Conservation (phyloP, 805 yeast genomes). For the Saitoella complicata region DNA sequence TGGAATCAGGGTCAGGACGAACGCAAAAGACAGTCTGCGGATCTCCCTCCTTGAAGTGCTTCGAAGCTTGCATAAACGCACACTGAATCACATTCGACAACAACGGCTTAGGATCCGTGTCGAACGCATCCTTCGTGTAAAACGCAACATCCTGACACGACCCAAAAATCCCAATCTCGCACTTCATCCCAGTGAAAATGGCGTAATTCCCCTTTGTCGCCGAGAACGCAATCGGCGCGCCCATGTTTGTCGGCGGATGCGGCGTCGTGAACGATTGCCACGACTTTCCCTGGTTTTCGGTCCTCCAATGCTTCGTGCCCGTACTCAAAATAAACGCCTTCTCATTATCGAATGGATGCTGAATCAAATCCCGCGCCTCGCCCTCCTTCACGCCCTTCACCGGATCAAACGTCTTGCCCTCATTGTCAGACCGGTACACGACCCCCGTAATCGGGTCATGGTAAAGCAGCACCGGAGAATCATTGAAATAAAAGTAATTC, state of each 20-base stretch:
- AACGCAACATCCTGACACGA: not conserved
- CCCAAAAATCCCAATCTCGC: not conserved
- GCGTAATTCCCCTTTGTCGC: not conserved
- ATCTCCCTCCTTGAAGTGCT: not conserved
- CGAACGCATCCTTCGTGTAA: not conserved
- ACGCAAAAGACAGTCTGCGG: not conserved
- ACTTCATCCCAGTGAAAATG: not conserved
- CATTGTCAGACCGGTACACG: slow-evolving; percentile 15
- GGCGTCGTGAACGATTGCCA: not conserved
- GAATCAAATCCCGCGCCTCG: not conserved
- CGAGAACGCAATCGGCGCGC: not conserved
- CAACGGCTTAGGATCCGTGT: not conserved
- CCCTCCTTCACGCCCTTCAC: slow-evolving; percentile 1
- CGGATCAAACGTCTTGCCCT: slow-evolving; percentile 2
- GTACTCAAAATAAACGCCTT: not conserved
- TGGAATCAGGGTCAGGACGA: not conserved
- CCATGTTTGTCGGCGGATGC: not conserved
- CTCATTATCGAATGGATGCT: not conserved
- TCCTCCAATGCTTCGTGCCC: not conserved
- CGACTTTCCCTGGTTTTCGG: not conserved
- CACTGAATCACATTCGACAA: not conserved
- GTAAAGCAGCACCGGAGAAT: slow-evolving; percentile 3
- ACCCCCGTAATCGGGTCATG: slow-evolving; percentile 2
- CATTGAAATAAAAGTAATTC: slow-evolving; percentile 1
- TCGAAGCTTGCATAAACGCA: not conserved